Percentiles rank a stretch among this genome's conserved stretches.
Conservation (phyloP, 1,139 yeast species). For the Debaryomyces fabryi region DNA sequence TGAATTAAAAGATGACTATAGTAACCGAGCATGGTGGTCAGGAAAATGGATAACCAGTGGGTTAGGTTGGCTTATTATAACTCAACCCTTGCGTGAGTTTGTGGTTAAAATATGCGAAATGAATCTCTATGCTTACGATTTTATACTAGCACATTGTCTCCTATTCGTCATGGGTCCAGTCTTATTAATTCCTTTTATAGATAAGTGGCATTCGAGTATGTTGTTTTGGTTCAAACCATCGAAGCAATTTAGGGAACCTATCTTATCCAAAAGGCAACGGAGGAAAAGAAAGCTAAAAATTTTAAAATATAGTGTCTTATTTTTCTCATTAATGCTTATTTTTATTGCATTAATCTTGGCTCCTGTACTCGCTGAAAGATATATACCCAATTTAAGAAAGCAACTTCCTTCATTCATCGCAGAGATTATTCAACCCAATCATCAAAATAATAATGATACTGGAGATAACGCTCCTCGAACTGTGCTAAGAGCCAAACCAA, state of each 20-base stretch:
- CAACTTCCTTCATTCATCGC: slow-evolving; percentile 22
- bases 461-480: slow-evolving; percentile 42
- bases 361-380: slow-evolving; percentile 33
- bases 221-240: slow-evolving; percentile 41
- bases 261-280: slow-evolving; percentile 25
- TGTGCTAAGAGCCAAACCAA: slow-evolving; percentile 23
- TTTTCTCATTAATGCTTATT: slow-evolving; percentile 19
- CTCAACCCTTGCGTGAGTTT: slow-evolving; percentile 73
- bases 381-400: slow-evolving; percentile 20
- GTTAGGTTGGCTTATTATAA: slow-evolving; percentile 57
- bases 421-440: slow-evolving; percentile 57
- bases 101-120: slow-evolving; percentile 69
- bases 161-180: slow-evolving; percentile 64
- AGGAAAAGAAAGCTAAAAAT: slow-evolving; percentile 21
- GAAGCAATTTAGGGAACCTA: slow-evolving; percentile 28
- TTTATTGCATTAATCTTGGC: slow-evolving; percentile 23
- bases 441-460: slow-evolving; percentile 63
- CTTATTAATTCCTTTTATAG: slow-evolving; percentile 65
- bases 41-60: slow-evolving; percentile 72
- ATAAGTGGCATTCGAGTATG: slow-evolving; percentile 38
- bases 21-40: slow-evolving; percentile 85
- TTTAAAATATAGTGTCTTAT: slow-evolving; percentile 23
- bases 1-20: slow-evolving; percentile 57
- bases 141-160: slow-evolving; percentile 65
- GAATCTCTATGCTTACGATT: slow-evolving; percentile 71